A percentile compares a stretch with the other conserved stretches of the same genome.
These are phyloP conservation scores for Macadamia integrifolia DNA, from an alignment of 164 flowering plant genomes.

Conservation along the genomic window DNA sequence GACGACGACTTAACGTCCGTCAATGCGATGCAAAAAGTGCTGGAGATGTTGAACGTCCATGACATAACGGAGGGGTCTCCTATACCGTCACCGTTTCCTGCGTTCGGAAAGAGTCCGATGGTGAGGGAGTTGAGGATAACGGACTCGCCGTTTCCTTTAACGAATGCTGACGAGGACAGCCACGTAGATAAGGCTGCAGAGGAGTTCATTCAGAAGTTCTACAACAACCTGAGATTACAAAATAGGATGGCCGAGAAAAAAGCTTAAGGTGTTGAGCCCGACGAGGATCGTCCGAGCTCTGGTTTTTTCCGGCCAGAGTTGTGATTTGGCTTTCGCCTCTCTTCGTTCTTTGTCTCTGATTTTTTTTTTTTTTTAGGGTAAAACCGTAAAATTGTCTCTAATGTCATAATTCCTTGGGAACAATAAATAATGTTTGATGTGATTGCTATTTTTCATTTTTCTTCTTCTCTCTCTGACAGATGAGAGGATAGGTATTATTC, in stretches of 20 bases:
- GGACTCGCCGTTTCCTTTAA: conserved; percentile 80
- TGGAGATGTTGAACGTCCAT: conserved; percentile 44
- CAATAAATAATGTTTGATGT: too few relatives aligned
- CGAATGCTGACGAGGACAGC: conserved; percentile 43
- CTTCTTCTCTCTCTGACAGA: too few relatives aligned
- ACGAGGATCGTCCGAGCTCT: too few relatives aligned
- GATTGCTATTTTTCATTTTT: too few relatives aligned
- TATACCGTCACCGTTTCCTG: conserved; percentile 27
- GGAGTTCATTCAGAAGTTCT: conserved; percentile 68
- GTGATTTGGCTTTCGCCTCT: too few relatives aligned
- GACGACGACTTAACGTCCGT: conserved; percentile 30
- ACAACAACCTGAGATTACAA: conserved; percentile 53
- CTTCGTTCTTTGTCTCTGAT: too few relatives aligned
- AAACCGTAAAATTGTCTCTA: too few relatives aligned
- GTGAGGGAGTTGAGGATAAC: conserved; percentile 68
- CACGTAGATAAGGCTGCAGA: conserved; percentile 71
- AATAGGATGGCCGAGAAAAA: conserved; percentile 10
- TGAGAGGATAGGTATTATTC: too few relatives aligned
- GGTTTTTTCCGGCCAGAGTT: too few relatives aligned
- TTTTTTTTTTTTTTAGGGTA: too few relatives aligned
- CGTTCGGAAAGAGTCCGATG: conserved; percentile 53
- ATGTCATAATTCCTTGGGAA: too few relatives aligned
- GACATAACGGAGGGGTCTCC: conserved; percentile 29
- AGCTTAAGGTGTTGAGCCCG: too few relatives aligned
- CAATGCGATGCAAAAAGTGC: conserved; percentile 39